Base-by-base conservation (phyloP, 2,329 filamentous ascomycete species). In the Exophiala xenobiotica region DNA sequence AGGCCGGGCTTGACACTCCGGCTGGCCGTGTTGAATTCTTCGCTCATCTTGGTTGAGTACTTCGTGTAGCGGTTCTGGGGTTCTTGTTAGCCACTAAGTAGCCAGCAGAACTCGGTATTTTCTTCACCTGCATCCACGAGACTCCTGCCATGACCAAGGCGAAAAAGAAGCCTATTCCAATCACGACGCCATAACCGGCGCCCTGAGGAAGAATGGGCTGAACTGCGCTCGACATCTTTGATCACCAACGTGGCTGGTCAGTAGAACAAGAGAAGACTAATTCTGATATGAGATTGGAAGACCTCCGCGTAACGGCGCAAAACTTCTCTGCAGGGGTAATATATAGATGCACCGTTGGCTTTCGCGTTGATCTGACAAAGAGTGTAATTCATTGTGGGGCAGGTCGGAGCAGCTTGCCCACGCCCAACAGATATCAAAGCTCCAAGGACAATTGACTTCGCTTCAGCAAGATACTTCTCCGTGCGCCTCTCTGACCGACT, bases 1-100 rank as follows among this genome's bases (percentile, higher is more conserved):
- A 96, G 77, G 26, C 90, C 90, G 3, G 88, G 90, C 67, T 95
- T 95, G 59, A 96, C 88, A 2, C 87, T 90, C 54, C 90, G 78
- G 16, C 89, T 88, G 40, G 90, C 90, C 0, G 90, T 95, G 59
- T 80, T 90, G 77, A 95, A 95, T 82, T 90, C 92, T 72, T 95
- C 90, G 0, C 87, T 90, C 0, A 90, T 95, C 67, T 95, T 89
- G 4, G 90, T 75, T 66, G 92, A 51, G 44, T 48, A 39, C 22
- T 39, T 39, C 6, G 42, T 51, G 27, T 49, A 54, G 6, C 52
- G 51, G 26, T 49, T 54, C 42, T 53, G 27, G 19, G 6, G 9
- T 11, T 12, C 16, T 20, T 20, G 16, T 39, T 12, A 39, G 37
- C 16, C 2, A 16, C 18, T n/a, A n/a, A n/a, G n/a, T n/a, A n/a